Base-by-base conservation (phyloP, 768 basidiomycete genomes). In the Kwoniella europaea region DNA sequence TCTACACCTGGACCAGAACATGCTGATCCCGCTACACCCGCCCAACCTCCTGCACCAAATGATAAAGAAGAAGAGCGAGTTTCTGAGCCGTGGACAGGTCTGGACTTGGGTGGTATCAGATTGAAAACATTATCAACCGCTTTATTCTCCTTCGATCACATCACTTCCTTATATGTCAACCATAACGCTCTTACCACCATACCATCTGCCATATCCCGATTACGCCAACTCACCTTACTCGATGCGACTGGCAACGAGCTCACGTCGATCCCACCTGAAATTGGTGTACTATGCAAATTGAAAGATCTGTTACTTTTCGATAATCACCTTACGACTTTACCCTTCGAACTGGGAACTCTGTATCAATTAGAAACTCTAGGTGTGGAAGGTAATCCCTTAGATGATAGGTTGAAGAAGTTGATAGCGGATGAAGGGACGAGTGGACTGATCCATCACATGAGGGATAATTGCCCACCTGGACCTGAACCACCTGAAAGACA, bases 241-340 rank as follows among this genome's bases (percentile, higher is more conserved):
- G 97, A 99, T 85, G 88, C 94, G 58, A 96, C 95, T 1, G 91
- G 90, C 62, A 99, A 99, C 84, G 89, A 87, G 73, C 88, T 99
- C 58, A 84, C 87, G 29, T 84, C 88, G 2, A 85, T 99, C 4
- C 93, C 95, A 3, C 87, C 90, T 3, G 95, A 98, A 79, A 84
- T 99, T 24, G 97, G 97, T 57, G 90, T 97, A 89, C 86, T 98
- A 74, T 91, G 90, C 16, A 88, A 89, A 73, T 86, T 99, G 65
- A 93, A 92, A 84, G 96, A 99, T 82, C 86, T 99, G 44, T 92
- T 93, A 79, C 86, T 98, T 22, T 99, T 98, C 83, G 97, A 99
- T 86, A 99, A 99, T 84, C 89, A 91, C 76, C 84, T 99, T n/a
- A 85, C 88, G 50, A 91, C 89, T 2, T 87, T 99, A 20, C 97